Base-by-base conservation (phyloP, 495 filamentous ascomycete genomes). In the Filosporella fistucella region DNA sequence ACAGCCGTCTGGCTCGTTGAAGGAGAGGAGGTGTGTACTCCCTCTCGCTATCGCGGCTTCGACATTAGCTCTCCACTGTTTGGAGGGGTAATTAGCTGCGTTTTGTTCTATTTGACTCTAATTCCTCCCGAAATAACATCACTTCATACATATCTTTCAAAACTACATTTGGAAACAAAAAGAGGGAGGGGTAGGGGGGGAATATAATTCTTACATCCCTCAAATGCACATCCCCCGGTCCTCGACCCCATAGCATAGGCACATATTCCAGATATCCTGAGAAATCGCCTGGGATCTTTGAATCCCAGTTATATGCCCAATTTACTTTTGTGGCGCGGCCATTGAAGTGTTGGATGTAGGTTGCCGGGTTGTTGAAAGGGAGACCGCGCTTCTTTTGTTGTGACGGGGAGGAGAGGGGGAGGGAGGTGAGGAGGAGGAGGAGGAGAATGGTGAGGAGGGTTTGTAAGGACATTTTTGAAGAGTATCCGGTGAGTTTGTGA, bases 251-350 rank as follows among this genome's bases (percentile, higher is more conserved):
- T 22, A 90, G 76, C 77, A 84, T 87, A 42, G 89, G 88, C 33
- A 87, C 76, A 68, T 71, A 95, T 52, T 84, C 71, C 2, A 48
- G 33, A 57, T 77, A 59, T 7, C 39, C 47, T 14, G 73, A 69
- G 22, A 61, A 34, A 32, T 67, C 69, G 30, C 39, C 54, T 17
- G 58, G 6, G 11, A 37, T 36, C 10, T 56, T 59, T 44, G 70
- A 67, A 22, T 58, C 82, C 89, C 89, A 95, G 79, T 91, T 86
- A 75, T 89, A 89, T 29, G 76, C 77, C 84, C 86, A 91, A 5
- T 7, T 14, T 5, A 45, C 16, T 29, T 45, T 9, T 3, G n/a
- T 81, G 68, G 32, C 47, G 55, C 36, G 14, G 9, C 21, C 14
- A 10, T 20, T 16, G 16, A 25, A 48, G 9, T 29, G n/a, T 16